Percentiles rank a stretch among this genome's conserved stretches.
phyloP scores from a whole-genome alignment of 2,329 filamentous ascomycete genomes.

The Pyrenochaeta sp. region DNA sequence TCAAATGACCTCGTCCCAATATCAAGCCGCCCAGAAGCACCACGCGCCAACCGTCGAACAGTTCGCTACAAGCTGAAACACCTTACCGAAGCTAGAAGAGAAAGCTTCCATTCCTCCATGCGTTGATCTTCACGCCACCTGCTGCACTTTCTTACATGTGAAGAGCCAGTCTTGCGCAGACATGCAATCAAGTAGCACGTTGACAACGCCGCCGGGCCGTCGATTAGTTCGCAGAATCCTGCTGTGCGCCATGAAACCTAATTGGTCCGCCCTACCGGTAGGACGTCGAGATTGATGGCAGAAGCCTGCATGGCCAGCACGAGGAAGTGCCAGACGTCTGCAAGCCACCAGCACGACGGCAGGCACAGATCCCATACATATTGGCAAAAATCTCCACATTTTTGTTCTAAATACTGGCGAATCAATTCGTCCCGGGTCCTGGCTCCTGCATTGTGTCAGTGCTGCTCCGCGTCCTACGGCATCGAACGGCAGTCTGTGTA shows the following conservation, averaged over 20 bases:
- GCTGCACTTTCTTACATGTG: conserved; percentile 15
- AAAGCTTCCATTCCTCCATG: conserved; percentile 15
- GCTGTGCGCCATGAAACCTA: conserved; percentile 12
- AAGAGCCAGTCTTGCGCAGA: conserved; percentile 5
- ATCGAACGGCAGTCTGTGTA: conserved; percentile 17
- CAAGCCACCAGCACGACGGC: conserved; percentile 18
- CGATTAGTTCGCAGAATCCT: conserved; percentile 24
- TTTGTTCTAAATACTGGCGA: conserved; percentile 15
- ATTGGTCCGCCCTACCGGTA: conserved; percentile 33
- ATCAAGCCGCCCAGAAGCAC: conserved; percentile 1
- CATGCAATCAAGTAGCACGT: conserved; percentile 1
- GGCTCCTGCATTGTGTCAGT: conserved; percentile 30
- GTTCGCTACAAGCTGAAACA: conserved; percentile 15
- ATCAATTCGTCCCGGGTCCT: conserved; percentile 25
- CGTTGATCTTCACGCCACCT: conserved; percentile 22
- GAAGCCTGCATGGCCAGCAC: conserved; percentile 25
- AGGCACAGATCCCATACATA: conserved; percentile 32
- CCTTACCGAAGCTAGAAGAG: conserved; percentile 14
- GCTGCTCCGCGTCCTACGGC: conserved; percentile 12
- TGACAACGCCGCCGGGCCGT: conserved; percentile 31
- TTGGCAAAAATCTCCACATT: conserved; percentile 40
- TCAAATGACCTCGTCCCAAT: conserved; percentile 1
- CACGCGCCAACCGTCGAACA: conserved; percentile 12
- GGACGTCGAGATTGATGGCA: conserved; percentile 22
- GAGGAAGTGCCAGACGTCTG: conserved; percentile 20